Conservation (phyloP, 176 grass and related monocot species). For the Eleusine coracana region DNA sequence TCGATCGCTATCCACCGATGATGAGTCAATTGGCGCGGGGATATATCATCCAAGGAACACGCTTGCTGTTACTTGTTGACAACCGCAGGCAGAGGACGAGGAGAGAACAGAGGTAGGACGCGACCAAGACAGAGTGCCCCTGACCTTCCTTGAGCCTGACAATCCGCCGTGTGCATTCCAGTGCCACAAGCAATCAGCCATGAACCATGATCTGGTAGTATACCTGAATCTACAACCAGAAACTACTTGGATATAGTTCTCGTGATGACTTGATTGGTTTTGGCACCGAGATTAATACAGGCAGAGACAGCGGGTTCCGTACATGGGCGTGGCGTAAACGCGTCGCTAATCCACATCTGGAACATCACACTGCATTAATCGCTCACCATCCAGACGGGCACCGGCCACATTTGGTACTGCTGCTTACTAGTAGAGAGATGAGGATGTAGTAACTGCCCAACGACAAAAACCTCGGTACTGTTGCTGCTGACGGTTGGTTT, state of each 20-base stretch:
- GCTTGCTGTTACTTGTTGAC: conserved; percentile 28
- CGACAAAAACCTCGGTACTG: neutral
- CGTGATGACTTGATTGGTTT: too few relatives aligned
- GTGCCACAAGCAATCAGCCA: too few relatives aligned
- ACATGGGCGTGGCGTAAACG: conserved; percentile 29
- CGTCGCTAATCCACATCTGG: conserved; percentile 16
- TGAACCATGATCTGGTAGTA: too few relatives aligned
- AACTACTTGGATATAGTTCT: too few relatives aligned
- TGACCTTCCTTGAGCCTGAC: neutral
- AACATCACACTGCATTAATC: neutral
- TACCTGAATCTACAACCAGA: too few relatives aligned
- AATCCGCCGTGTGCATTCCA: neutral
- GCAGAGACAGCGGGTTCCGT: too few relatives aligned
- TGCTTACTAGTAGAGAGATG: too few relatives aligned
- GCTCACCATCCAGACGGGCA: neutral
- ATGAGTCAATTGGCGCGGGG: neutral
- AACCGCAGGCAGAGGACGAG: neutral
- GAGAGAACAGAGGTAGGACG: neutral
- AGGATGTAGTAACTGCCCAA: neutral
- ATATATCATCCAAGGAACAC: neutral
- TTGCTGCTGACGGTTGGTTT: too few relatives aligned
- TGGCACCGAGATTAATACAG: too few relatives aligned
- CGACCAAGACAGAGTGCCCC: neutral
- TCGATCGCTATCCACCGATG: neutral
- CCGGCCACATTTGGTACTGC: neutral